Percentiles rank a stretch among this genome's conserved stretches.
phyloP scores from a whole-genome alignment of 2,329 filamentous ascomycete genomes.

The Balansia obtecta region DNA sequence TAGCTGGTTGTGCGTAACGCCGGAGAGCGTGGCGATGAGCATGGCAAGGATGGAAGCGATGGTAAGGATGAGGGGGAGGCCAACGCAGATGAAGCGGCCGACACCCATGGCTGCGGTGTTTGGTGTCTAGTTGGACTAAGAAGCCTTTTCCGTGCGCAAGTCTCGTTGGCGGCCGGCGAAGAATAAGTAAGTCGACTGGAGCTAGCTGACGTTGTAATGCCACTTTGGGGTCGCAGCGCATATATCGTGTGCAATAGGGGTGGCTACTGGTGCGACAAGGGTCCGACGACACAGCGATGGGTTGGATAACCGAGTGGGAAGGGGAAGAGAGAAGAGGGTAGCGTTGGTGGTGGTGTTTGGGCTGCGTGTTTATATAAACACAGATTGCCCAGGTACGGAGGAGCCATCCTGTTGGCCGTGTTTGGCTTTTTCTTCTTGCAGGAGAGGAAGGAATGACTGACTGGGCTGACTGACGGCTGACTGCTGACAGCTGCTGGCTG shows the following conservation, averaged over 20 bases:
- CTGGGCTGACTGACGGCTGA: background rate
- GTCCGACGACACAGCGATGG: background rate
- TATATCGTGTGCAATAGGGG: background rate
- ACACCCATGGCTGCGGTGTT: slow-evolving; percentile 35
- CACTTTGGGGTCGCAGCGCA: background rate
- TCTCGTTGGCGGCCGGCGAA: too few relatives aligned
- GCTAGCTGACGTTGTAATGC: background rate
- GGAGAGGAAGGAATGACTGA: background rate
- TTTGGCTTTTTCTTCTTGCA: too few relatives aligned
- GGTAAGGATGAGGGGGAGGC: slow-evolving; percentile 73
- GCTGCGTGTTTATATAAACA: background rate
- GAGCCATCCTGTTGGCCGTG: too few relatives aligned
- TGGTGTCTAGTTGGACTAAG: background rate
- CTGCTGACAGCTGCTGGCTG: too few relatives aligned
- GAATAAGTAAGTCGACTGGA: background rate
- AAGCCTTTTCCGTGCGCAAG: background rate
- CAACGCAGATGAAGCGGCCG: slow-evolving; percentile 76
- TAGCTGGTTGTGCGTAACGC: slow-evolving; percentile 42
- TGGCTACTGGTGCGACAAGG: background rate
- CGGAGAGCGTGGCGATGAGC: slow-evolving; percentile 42
- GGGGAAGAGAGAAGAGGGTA: too few relatives aligned
- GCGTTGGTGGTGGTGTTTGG: background rate
- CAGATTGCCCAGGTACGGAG: too few relatives aligned
- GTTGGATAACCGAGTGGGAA: background rate
- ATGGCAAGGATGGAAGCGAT: slow-evolving; percentile 63